Evolutionary conservation across 306 rosid genomes (phyloP), one percentile per base, ranked within the genome.

Genomic region (Mucuna pruriens): DNA sequence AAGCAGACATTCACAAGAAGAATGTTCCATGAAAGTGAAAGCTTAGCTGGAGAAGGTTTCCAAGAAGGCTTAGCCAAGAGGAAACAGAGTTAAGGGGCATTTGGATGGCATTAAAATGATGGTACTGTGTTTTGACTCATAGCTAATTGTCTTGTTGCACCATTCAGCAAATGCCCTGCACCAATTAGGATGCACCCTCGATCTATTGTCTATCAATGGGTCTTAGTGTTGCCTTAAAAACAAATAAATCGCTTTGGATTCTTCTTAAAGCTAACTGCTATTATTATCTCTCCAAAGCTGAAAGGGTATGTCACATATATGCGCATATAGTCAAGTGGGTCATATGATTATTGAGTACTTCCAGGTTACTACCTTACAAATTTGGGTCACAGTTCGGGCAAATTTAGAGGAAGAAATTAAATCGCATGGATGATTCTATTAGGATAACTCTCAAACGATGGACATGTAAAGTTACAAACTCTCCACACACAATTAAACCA

Each of bases 161-260:
- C 84, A 78, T 71, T 51, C 62, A 65, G 78, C 46, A 78, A 77
- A 70, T 44, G 69, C 67, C 64, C 61, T 23, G 79, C 68, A 74
- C 73, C 75, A 75, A 46, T 58, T 84, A 22, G 60, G 62, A 68
- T 75, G 71, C 75, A 71, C 82, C 76, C 78, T 75, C 78, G 67
- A 68, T 69, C 54, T 16, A 42, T 80, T 81, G 82, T 74, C 85
- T 68, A 71, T 84, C 76, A 44, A 82, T 76, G 84, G 84, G 78
- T 81, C 85, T 76, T 9, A 29, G 63, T 84, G 87, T 76, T 84
- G 89, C 83, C 88, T 51, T 82, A 64, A 84, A 81, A 80, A 87
- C 84, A 67, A 74, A 40, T 23, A 73, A 79, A 81, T 8, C 76
- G 97, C 94, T 85, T 90, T 81, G 90, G 97, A 90, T 92, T 87